Evolutionary conservation across 2,329 filamentous ascomycete genomes (phyloP).

Genomic region (Drechmeria coniospora): DNA sequence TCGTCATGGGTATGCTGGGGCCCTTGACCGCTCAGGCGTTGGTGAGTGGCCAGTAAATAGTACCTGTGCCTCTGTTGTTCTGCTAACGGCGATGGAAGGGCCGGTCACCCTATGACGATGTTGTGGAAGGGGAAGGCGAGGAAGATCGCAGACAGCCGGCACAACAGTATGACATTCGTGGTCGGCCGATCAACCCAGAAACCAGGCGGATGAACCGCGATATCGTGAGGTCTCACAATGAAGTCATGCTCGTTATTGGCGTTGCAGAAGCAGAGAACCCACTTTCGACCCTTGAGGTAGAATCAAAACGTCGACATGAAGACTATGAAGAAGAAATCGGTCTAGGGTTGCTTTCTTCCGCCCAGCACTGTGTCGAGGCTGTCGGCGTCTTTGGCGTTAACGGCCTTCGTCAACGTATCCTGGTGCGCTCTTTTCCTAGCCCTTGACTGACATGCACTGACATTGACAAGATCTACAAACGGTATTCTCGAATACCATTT

Average conservation of each 20-base stretch:
- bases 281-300: constrained; percentile 21
- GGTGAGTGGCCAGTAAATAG: constrained; percentile 19
- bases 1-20: constrained; percentile 35
- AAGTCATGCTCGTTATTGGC: constrained; percentile 48
- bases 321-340: constrained; percentile 33
- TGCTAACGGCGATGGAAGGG: constrained; percentile 22
- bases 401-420: constrained; percentile 36
- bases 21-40: constrained; percentile 41
- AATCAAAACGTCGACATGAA: constrained; percentile 26
- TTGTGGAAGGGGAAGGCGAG: constrained; percentile 32
- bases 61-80: too few relatives aligned
- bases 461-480: constrained; percentile 37
- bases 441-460: constrained; percentile 4
- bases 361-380: constrained; percentile 19
- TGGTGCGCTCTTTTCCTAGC: constrained; percentile 22
- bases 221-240: constrained; percentile 44
- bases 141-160: constrained; percentile 22
- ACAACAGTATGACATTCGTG: constrained; percentile 39
- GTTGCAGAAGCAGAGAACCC: constrained; percentile 42
- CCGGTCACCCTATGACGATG: constrained; percentile 44
- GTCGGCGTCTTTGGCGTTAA: constrained; percentile 36
- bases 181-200: constrained; percentile 38
- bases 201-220: constrained; percentile 40
- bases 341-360: constrained; percentile 18
- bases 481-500: constrained; percentile 33